Evolutionary conservation across 768 basidiomycete species (phyloP), one percentile per base, ranked within the genome.

Genomic region (Hortiboletus flavorubellus): DNA sequence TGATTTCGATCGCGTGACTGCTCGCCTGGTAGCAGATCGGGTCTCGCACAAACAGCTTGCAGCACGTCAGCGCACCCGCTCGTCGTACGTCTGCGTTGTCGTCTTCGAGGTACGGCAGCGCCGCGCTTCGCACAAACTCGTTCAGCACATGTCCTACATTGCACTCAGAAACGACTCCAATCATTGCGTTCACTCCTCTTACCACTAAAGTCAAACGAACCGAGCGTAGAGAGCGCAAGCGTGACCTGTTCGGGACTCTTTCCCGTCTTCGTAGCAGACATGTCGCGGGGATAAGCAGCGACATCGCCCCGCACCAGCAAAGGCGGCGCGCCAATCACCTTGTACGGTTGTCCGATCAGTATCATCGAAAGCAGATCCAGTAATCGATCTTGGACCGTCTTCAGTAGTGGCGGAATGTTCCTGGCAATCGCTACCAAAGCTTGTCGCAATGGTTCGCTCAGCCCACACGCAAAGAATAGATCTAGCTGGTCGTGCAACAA

Each of bases 21-120:
- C 93, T 96, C 10, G 93, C 88, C 73, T 98, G 95, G 62, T 91
- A 92, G 68, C 92, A 94, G 48, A 98, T 97, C 0, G 95, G 94
- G 73, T 99, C 97, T 53, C 87, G 85, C 55, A 94, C 86, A 66
- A 98, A 96, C 14, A 98, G 80, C 44, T 82, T 83, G 64, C 94
- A 97, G 67, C 94, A 98, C 1, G 95, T 94, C 44, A 91, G 68
- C 4, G 96, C 97, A 11, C 96, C 93, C 7, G 93, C 91, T 31
- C 87, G 82, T 15, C 97, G 81, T 3, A 98, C 88, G 53, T 94
- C 92, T 1, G 88, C 68, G 62, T 87, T 84, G 65, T 98, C 97
- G 63, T 97, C 87, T 64, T 98, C 96, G 35, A 98, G 80, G 69
- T 95, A 98, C 1, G 93, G 94, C 23, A 98, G 73, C 2, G 94